Percentiles rank a stretch among this genome's conserved stretches.
phyloP scores from a whole-genome alignment of 2,329 filamentous ascomycete species.

The Ophiostoma sp. region DNA sequence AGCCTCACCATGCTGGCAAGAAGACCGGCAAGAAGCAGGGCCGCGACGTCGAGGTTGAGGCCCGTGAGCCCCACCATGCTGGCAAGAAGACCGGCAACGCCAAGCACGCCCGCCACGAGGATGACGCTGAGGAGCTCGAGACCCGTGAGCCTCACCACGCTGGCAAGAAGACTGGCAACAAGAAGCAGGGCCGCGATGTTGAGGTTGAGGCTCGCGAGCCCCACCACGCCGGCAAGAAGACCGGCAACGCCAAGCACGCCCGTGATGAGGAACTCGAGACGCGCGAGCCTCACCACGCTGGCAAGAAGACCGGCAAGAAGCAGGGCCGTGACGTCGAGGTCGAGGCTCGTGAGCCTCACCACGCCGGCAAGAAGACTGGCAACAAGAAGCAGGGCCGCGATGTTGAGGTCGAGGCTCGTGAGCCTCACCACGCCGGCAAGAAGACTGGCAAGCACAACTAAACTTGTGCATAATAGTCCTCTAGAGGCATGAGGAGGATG shows the following conservation, averaged over 20 bases:
- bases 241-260: conserved; percentile 26
- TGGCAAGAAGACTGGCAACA: conserved; percentile 30
- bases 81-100: conserved; percentile 30
- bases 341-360: conserved; percentile 31
- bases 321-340: conserved; percentile 26
- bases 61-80: conserved; percentile 32
- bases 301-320: conserved; percentile 30
- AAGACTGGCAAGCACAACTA: conserved; percentile 24
- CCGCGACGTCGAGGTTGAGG: conserved; percentile 22
- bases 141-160: conserved; percentile 33
- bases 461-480: not conserved
- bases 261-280: conserved; percentile 18
- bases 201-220: conserved; percentile 26
- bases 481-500: not conserved
- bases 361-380: conserved; percentile 33
- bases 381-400: conserved; percentile 17
- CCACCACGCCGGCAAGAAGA: conserved; percentile 32
- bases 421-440: conserved; percentile 32
- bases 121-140: conserved; percentile 15
- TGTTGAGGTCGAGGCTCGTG: conserved; percentile 21
- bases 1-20: conserved; percentile 31
- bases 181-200: conserved; percentile 15
- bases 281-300: conserved; percentile 30
- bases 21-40: conserved; percentile 22
- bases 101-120: conserved; percentile 14